These are phyloP conservation scores for Aspergillus affinis DNA, from an alignment of 495 filamentous ascomycete genomes.

Conservation along the genomic window DNA sequence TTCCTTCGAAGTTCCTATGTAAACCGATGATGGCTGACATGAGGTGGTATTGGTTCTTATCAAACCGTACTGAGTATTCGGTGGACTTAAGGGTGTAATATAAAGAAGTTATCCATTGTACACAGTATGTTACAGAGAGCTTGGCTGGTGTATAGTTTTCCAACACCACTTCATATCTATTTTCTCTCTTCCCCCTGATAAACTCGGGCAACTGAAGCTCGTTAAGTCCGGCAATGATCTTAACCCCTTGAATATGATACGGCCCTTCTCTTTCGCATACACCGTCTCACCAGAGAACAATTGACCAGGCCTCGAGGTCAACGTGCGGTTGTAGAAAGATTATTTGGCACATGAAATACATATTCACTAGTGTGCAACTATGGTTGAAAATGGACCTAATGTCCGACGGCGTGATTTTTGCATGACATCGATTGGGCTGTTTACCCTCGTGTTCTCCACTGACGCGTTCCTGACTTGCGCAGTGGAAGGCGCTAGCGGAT, in stretches of 20 bases:
- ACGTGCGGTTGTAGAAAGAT: not conserved
- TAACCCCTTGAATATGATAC: no score
- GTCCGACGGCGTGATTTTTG: slow-evolving; percentile 17
- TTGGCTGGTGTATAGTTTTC: no score
- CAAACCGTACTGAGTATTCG: no score
- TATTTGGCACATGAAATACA: slow-evolving; percentile 9
- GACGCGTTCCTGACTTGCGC: slow-evolving; percentile 34
- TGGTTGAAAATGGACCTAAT: slow-evolving; percentile 19
- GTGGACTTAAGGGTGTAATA: no score
- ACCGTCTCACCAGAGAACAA: not conserved
- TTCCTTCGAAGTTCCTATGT: not conserved
- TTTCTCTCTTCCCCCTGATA: no score
- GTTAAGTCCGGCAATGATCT: no score
- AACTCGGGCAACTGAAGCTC: no score
- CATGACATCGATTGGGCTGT: slow-evolving; percentile 18
- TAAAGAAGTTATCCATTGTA: no score
- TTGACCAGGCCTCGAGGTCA: not conserved
- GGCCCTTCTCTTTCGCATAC: not conserved
- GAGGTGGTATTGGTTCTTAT: no score
- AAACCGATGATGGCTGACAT: not conserved
- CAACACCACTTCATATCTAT: no score
- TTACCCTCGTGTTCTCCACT: slow-evolving; percentile 25
- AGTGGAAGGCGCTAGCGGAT: slow-evolving; percentile 13
- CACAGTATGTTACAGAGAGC: no score
- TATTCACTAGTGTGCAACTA: slow-evolving; percentile 11